Base-by-base conservation (phyloP, 1,284 basidiomycete species). In the Cryptococcus sp. region DNA sequence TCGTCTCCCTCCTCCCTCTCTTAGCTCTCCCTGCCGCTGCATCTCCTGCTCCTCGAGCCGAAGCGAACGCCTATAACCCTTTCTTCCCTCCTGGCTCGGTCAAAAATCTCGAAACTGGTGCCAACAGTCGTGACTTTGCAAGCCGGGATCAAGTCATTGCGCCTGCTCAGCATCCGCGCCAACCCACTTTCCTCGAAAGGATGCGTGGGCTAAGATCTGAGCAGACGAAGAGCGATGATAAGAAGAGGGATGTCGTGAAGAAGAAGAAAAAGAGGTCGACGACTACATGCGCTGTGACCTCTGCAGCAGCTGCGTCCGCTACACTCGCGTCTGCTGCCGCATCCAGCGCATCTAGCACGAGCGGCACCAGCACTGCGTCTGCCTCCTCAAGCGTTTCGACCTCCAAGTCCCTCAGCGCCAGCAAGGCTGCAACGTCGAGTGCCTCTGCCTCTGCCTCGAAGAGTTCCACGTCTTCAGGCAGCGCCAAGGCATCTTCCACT, bases 1-100 rank as follows among this genome's bases (percentile, higher is more conserved):
- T 62, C 38, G 48, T 59, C 53, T 48, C 54, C 17, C 49, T 62
- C 31, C 49, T 62, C 23, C 60, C 57, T 23, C 41, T 62, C 13
- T 50, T 62, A n/a, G 44, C 46, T 22, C 42, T 50, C 17, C 46
- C 59, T 20, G 45, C 45, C 16, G 48, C 60, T 42, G 25, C 48
- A 23, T 22, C 42, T 2, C 42, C 42, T 11, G 42, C 42, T 22
- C 11, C 42, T n/a, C 5, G 42, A n/a, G 23, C 57, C 44, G 22
- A 46, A 35, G 25, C 60, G 25, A 40, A 52, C 23, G 40, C 57
- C 3, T 55, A 57, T 48, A 52, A 56, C 22, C 56, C 56, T 5
- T 51, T 53, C 56, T 50, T 58, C 23, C 53, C 50, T 23, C 53
- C 52, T 39, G 41, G 52, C n/a, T 22, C 27, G 20, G 4, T n/a